A percentile compares a stretch with the other conserved stretches of the same genome.
Conservation (phyloP, 345 rosid genomes). For the Reutealis trisperma region DNA sequence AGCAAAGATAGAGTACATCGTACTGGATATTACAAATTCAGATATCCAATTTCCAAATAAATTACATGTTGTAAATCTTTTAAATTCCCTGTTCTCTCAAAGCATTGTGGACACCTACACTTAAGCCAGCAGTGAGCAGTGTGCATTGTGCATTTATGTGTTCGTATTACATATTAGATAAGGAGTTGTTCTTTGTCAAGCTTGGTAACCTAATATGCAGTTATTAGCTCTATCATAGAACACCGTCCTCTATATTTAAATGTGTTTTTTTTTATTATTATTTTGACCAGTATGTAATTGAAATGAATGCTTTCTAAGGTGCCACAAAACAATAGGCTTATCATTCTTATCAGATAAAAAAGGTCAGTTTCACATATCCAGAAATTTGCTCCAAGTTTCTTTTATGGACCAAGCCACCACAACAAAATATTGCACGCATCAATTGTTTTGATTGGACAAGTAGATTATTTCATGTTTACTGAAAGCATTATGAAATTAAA, state of each 20-base stretch:
- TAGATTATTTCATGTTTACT: not conserved
- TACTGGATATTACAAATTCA: conserved; percentile 6
- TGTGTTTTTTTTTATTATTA: not conserved
- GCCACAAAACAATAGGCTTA: not conserved
- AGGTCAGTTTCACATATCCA: not conserved
- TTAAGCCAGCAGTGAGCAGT: not conserved
- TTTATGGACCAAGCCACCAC: not conserved
- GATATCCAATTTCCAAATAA: not conserved
- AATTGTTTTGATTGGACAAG: not conserved
- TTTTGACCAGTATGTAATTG: not conserved
- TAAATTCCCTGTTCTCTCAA: not conserved
- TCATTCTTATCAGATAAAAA: not conserved
- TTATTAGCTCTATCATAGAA: not conserved
- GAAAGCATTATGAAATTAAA: not conserved
- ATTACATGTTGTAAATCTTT: not conserved
- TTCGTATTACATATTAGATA: not conserved
- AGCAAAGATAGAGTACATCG: conserved; percentile 3
- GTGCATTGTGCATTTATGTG: not conserved
- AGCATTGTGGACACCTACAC: not conserved
- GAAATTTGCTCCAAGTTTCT: not conserved
- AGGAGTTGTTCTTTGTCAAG: not conserved
- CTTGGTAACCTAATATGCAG: not conserved
- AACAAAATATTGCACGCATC: no score
- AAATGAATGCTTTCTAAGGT: not conserved
- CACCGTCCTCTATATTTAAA: not conserved